These are phyloP conservation scores for Penicillium sumatraense DNA, from an alignment of 2,329 filamentous ascomycete genomes.

Conservation along the genomic window DNA sequence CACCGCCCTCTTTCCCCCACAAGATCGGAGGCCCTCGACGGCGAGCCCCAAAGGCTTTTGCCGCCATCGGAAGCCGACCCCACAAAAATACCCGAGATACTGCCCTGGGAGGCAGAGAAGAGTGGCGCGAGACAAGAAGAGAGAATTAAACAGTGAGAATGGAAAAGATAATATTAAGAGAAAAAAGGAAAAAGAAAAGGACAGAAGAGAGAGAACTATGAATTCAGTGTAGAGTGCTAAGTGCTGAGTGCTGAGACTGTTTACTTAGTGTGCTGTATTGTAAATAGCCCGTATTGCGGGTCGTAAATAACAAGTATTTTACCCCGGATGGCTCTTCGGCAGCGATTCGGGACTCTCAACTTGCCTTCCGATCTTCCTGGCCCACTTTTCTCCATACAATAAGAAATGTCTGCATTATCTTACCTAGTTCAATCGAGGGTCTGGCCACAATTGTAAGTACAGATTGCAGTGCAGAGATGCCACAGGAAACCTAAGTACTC, in stretches of 20 bases:
- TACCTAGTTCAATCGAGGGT: no score
- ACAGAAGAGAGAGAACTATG: neutral
- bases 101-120: no score
- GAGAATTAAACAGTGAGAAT: neutral
- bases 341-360: neutral
- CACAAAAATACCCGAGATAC: constrained; percentile 17
- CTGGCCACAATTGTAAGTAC: no score
- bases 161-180: neutral
- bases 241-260: no score
- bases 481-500: no score
- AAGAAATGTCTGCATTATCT: no score
- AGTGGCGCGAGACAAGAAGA: neutral
- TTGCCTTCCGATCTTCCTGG: neutral
- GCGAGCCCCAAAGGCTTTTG: constrained; percentile 19
- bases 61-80: constrained; percentile 30
- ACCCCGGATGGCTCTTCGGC: neutral
- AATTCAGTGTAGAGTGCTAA: neutral
- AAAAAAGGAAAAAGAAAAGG: neutral
- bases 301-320: neutral
- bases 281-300: neutral
- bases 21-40: constrained; percentile 12
- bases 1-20: constrained; percentile 8
- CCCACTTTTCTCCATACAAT: no score
- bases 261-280: no score
- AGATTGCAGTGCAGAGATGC: no score